Conservation (phyloP, 2,329 filamentous ascomycete species). For the Epichloe aotearoae region DNA sequence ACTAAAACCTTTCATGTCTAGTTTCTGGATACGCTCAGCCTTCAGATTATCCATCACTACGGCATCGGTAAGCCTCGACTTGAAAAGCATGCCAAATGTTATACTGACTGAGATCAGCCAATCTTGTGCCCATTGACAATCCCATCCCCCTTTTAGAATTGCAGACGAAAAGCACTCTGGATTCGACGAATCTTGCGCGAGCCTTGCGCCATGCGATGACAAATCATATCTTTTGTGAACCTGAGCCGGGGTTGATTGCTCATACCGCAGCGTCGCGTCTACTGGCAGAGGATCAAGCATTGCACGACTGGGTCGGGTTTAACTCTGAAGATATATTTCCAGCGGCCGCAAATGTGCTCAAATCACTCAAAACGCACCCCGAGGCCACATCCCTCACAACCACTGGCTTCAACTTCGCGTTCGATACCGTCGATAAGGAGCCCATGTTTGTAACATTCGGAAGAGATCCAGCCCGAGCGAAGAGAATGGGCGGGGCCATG, state of each 20-base stretch:
- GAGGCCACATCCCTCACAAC: slow-evolving; percentile 33
- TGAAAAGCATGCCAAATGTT: neutral
- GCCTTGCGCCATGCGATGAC: slow-evolving; percentile 45
- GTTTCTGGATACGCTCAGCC: slow-evolving; percentile 36
- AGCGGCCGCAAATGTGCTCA: slow-evolving; percentile 31
- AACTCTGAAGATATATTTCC: slow-evolving; percentile 41
- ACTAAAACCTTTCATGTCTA: slow-evolving; percentile 12
- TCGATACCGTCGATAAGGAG: slow-evolving; percentile 35
- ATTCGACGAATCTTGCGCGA: slow-evolving; percentile 36
- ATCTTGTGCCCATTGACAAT: slow-evolving; percentile 33
- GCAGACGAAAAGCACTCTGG: slow-evolving; percentile 29
- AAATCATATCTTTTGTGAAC: slow-evolving; percentile 40
- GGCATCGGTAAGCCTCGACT: slow-evolving; percentile 26
- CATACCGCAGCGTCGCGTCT: slow-evolving; percentile 42
- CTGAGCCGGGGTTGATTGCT: slow-evolving; percentile 33
- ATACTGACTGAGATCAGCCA: slow-evolving; percentile 20
- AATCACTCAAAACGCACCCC: slow-evolving; percentile 30
- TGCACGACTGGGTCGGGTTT: slow-evolving; percentile 42
- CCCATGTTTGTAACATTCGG: slow-evolving; percentile 41
- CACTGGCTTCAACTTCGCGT: slow-evolving; percentile 38
- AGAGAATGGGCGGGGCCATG: slow-evolving; percentile 43
- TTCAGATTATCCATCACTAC: slow-evolving; percentile 37
- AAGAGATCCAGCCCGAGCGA: slow-evolving; percentile 32
- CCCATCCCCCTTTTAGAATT: slow-evolving; percentile 34
- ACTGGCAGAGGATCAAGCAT: slow-evolving; percentile 32